A percentile compares a stretch with the other conserved stretches of the same genome.
Conservation (phyloP, 768 basidiomycete species). For the Epithele typhae region DNA sequence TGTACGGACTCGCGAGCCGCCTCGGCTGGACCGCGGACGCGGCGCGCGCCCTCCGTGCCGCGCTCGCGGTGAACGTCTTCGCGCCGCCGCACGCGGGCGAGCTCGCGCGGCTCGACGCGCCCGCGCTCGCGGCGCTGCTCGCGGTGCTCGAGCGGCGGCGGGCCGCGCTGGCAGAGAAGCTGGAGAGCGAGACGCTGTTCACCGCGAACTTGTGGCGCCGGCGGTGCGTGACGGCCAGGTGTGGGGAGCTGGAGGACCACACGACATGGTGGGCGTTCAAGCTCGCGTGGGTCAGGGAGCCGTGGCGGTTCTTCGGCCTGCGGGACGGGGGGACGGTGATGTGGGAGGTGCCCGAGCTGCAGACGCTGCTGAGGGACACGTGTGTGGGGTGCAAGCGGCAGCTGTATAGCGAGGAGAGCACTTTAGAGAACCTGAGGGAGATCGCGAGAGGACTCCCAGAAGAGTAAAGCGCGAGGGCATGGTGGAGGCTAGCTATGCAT, state of each 20-base stretch:
- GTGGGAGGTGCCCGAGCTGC: neutral
- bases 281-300: no score
- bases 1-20: conserved; percentile 41
- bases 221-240: no score
- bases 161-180: conserved; percentile 30
- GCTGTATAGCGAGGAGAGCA: no score
- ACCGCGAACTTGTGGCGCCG: conserved; percentile 10
- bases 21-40: conserved; percentile 44
- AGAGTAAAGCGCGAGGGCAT: no score
- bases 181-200: conserved; percentile 35
- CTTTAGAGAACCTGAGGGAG: no score
- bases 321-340: neutral
- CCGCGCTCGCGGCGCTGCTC: conserved; percentile 33
- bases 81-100: conserved; percentile 27
- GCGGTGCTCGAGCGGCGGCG: conserved; percentile 37
- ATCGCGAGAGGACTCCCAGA: no score
- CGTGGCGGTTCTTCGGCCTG: no score
- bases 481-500: no score
- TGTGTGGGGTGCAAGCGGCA: conserved; percentile 1
- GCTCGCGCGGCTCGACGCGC: conserved; percentile 33
- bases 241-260: neutral
- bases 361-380: neutral
- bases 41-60: conserved; percentile 35
- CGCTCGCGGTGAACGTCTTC: conserved; percentile 37
- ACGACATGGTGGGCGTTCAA: neutral